phyloP scores from a whole-genome alignment of 495 filamentous ascomycete species.

The Aspergillus wentii region DNA sequence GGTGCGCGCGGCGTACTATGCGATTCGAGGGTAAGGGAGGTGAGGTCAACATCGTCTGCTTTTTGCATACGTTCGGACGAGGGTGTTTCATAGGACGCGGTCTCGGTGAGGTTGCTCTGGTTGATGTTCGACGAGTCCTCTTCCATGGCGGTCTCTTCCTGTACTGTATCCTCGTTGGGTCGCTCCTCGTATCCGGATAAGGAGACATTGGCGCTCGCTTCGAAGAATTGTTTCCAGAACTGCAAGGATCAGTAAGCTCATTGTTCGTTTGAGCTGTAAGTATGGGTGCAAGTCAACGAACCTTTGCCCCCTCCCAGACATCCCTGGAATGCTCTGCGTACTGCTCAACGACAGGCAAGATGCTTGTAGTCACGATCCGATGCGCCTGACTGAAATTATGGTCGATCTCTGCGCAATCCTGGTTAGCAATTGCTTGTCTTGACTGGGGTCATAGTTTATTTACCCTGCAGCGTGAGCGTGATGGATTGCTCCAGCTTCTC shows the following conservation, averaged over 20 bases:
- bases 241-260: conserved; percentile 25
- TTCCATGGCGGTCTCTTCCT: conserved; percentile 47
- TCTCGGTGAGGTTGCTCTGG: conserved; percentile 25
- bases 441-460: conserved; percentile 16
- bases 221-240: conserved; percentile 99
- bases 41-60: conserved; percentile 47
- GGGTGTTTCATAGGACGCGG: conserved; percentile 32
- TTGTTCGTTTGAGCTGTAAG: too few relatives aligned
- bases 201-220: conserved; percentile 93
- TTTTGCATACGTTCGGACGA: conserved; percentile 24
- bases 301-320: conserved; percentile 97
- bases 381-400: conserved; percentile 97
- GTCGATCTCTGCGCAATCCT: conserved; percentile 73
- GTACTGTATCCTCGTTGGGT: conserved; percentile 43
- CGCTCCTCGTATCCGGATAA: conserved; percentile 92
- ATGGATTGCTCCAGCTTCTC: conserved; percentile 97
- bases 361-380: conserved; percentile 90
- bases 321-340: conserved; percentile 90
- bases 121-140: conserved; percentile 47
- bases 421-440: neutral
- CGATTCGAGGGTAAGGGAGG: conserved; percentile 51
- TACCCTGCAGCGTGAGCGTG: conserved; percentile 91
- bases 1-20: conserved; percentile 50
- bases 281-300: too few relatives aligned
- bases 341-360: conserved; percentile 91